Base-by-base conservation (phyloP, 352 stramenopile genomes). In the Globisporangium uncinulatum region DNA sequence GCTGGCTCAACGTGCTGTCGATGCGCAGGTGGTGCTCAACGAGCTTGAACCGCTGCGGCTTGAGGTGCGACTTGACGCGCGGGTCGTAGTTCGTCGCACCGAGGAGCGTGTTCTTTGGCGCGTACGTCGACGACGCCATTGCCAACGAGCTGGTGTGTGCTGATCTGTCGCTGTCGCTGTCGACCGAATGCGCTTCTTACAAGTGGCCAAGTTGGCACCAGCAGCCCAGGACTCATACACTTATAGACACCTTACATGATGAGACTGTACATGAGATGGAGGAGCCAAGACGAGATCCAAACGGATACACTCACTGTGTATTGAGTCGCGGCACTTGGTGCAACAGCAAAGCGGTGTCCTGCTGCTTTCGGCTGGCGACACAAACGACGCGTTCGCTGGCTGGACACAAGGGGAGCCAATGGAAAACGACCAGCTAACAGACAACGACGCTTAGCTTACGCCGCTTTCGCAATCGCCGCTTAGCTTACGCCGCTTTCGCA, bases 1-100 rank as follows among this genome's bases (percentile, higher is more conserved):
- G 62, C 51, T 88, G 75, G 49, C 71, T 70, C 37, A 90, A 61
- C 29, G 73, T 77, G 56, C 73, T 86, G 61, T 90, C 83, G 29
- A 89, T 62, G 34, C 78, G 76, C 64, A 92, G 56, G 14, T 58
- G 41, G 14, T 57, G 74, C 51, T 89, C 70, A 8, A 87, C 61
- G 29, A 93, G 50, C 67, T 91, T 91, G 64, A 93, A 93, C 46
- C 79, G 77, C 65, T 93, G 83, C 43, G 80, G 80, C 64, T 93
- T 93, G 54, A 77, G 66, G 61, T 89, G 75, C 42, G 71, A 84
- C 21, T 83, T 82, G 24, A 77, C 51, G 14, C 71, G 73, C 44
- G 80, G 80, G 29, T 91, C 76, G 62, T 89, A 91, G 55, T 81
- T 91, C 46, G 71, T 83, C 19, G 75, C 79, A 5, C 83, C 80